These are phyloP conservation scores for Suillus paluster DNA, from an alignment of 768 basidiomycete species.

Conservation along the genomic window DNA sequence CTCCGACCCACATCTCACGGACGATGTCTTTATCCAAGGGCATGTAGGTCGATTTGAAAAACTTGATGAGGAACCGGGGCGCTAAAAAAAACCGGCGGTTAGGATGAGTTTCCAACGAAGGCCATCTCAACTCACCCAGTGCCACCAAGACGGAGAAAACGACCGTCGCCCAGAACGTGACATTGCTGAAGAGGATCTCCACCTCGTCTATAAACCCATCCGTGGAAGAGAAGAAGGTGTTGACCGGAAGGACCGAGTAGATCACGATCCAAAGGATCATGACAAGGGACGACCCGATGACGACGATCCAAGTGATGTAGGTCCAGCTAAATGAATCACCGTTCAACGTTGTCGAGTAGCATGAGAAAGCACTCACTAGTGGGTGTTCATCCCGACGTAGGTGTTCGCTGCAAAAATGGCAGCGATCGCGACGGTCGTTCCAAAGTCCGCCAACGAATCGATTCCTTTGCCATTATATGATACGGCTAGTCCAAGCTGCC, in stretches of 20 bases:
- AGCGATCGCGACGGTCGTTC: constrained; percentile 87
- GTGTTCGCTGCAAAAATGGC: constrained; percentile 89
- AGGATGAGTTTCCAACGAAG: constrained; percentile 19
- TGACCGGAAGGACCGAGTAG: constrained; percentile 80
- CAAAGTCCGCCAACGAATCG: constrained; percentile 84
- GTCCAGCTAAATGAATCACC: constrained; percentile 63
- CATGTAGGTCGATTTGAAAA: constrained; percentile 65
- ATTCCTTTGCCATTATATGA: constrained; percentile 84
- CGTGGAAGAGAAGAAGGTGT: constrained; percentile 75
- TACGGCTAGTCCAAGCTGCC: constrained; percentile 63
- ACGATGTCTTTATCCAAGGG: constrained; percentile 91
- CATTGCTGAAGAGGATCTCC: constrained; percentile 70
- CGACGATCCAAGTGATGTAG: constrained; percentile 80
- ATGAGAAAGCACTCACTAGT: constrained; percentile 67
- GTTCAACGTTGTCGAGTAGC: constrained; percentile 14
- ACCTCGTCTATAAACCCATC: constrained; percentile 77
- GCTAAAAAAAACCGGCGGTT: constrained; percentile 43
- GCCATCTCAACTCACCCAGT: constrained; percentile 54
- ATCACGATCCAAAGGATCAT: constrained; percentile 89
- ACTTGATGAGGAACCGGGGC: constrained; percentile 84
- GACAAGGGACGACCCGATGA: constrained; percentile 78
- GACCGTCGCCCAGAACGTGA: constrained; percentile 86
- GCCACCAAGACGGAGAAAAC: constrained; percentile 70
- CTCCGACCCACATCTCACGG: constrained; percentile 88
- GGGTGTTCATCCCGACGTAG: constrained; percentile 87